Percentiles rank a stretch among this genome's conserved stretches.
Conservation (phyloP, 139 green algal genomes). For the Chlorella sp. region DNA sequence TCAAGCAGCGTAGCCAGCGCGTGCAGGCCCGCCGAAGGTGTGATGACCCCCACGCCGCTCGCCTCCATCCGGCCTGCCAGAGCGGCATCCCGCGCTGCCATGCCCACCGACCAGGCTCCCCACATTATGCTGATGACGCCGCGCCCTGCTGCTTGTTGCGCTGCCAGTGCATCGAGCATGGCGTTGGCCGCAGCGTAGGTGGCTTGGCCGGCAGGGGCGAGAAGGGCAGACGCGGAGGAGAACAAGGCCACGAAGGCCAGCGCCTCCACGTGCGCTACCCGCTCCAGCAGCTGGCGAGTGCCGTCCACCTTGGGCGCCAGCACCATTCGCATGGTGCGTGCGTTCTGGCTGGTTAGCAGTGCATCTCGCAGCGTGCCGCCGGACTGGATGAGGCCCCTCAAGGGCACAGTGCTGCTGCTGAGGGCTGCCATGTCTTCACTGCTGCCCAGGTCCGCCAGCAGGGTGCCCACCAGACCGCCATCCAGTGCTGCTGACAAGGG, state of each 20-base stretch:
- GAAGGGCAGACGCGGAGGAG: constrained; percentile 70
- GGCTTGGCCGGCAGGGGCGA: constrained; percentile 79
- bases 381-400: constrained; percentile 65
- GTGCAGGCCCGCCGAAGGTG: neutral
- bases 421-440: no score
- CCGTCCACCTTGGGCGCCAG: constrained; percentile 50
- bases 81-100: constrained; percentile 70
- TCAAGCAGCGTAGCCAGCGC: constrained; percentile 52
- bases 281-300: neutral
- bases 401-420: no score
- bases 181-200: constrained; percentile 84
- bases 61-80: constrained; percentile 56
- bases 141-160: neutral
- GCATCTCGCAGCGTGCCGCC: constrained; percentile 76
- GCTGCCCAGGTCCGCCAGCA: no score
- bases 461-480: no score
- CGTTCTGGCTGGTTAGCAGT: constrained; percentile 56
- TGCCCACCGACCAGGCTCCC: constrained; percentile 85
- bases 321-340: constrained; percentile 27
- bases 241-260: constrained; percentile 69
- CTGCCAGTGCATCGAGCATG: constrained; percentile 53
- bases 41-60: constrained; percentile 65
- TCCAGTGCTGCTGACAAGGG: no score
- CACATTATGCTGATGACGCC: constrained; percentile 63
- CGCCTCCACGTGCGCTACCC: neutral